Conservation (phyloP, 2,329 filamentous ascomycete genomes). For the Aspergillus sp. region DNA sequence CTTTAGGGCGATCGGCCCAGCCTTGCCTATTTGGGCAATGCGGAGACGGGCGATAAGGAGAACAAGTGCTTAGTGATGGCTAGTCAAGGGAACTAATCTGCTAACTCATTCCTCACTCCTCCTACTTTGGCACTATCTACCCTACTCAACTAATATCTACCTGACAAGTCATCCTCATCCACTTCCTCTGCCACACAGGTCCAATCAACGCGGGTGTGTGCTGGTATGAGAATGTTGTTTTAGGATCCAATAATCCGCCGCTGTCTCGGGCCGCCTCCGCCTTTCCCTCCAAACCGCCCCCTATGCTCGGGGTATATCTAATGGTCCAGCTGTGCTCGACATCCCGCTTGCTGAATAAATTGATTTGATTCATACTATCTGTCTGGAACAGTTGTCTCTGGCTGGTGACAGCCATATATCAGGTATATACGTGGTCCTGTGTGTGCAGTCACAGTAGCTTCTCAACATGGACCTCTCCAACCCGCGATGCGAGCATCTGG, state of each 20-base stretch:
- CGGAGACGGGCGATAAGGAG: conserved; percentile 15
- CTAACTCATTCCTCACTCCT: neutral
- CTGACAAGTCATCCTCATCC: conserved; percentile 5
- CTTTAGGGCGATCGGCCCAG: conserved; percentile 9
- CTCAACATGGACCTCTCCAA: conserved; percentile 27
- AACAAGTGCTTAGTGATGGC: neutral
- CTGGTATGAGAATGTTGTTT: conserved; percentile 6
- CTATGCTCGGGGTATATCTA: conserved; percentile 1
- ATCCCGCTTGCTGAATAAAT: neutral
- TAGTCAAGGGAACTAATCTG: neutral
- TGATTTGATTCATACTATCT: neutral
- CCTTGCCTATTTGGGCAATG: conserved; percentile 17
- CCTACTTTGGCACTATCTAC: neutral
- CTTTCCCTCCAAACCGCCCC: neutral
- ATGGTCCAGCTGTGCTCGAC: conserved; percentile 1
- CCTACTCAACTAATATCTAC: neutral
- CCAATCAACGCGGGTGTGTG: conserved; percentile 1
- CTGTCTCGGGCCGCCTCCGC: neutral
- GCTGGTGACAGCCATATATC: neutral
- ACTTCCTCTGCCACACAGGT: neutral
- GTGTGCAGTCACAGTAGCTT: neutral
- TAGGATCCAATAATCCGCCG: conserved; percentile 4
- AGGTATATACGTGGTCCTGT: neutral
- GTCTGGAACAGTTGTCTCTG: neutral
- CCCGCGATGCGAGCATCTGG: conserved; percentile 53